A percentile compares a stretch with the other conserved stretches of the same genome.
These are phyloP conservation scores for Filobasidium floriforme DNA, from an alignment of 768 basidiomycete species.

Conservation along the genomic window DNA sequence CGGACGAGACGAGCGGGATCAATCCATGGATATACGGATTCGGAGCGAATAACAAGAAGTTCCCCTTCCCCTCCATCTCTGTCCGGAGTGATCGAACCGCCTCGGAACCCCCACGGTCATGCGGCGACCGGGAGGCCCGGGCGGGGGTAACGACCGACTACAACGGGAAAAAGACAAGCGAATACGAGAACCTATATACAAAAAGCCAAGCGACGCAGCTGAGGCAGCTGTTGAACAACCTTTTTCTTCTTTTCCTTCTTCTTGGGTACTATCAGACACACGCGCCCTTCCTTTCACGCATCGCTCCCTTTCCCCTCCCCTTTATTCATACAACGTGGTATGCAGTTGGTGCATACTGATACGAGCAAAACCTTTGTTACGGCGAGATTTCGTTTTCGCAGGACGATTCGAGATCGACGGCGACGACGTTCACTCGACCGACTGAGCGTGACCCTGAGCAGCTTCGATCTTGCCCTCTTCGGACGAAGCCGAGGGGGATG, in stretches of 20 bases:
- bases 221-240: conserved; percentile 10
- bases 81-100: no score
- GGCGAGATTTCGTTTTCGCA: background rate
- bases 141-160: no score
- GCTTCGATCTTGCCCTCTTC: background rate
- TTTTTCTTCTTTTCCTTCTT: conserved; percentile 2
- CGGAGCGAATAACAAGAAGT: no score
- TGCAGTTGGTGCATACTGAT: conserved; percentile 9
- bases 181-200: no score
- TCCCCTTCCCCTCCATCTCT: no score
- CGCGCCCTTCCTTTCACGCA: background rate
- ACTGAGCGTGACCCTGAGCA: background rate
- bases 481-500: conserved; percentile 12
- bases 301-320: background rate
- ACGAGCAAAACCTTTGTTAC: background rate
- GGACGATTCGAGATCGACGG: background rate
- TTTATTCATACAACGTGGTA: background rate
- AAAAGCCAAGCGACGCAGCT: no score
- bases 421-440: background rate
- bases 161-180: no score
- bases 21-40: no score
- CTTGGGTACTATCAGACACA: background rate
- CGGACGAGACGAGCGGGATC: no score
- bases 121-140: no score
- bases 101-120: no score